Base-by-base conservation (phyloP, 1,284 basidiomycete genomes). In the Leccinum solheimii region DNA sequence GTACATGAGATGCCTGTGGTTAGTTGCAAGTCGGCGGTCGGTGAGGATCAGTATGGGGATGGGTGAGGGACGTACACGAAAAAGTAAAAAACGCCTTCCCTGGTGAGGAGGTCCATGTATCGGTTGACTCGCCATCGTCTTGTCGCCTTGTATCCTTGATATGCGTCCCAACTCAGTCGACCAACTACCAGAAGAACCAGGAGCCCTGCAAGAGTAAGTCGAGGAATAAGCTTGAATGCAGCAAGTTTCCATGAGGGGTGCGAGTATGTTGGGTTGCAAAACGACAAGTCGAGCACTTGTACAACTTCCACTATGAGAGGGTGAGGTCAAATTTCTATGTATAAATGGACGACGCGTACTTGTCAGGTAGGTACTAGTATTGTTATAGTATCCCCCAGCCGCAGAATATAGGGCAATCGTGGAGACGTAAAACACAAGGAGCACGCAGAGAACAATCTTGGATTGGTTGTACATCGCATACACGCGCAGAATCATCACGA, bases 401-500 rank as follows among this genome's bases (percentile, higher is more conserved):
- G 55, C 2, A 8, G 21, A 13, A 21, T 59, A 68, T 11, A 68
- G 6, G 34, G 58, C 5, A 5, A 71, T 27, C 14, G 59, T 62
- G 6, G 53, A 13, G 2, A 11, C 34, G 40, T 61, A 72, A 45
- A 63, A n/a, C 32, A 57, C 34, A 13, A 72, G 60, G 5, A 69
- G 67, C 16, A 61, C 21, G 6, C 60, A 57, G 14, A 69, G 36
- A 21, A 71, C 30, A 11, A 57, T 34, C 65, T 11, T 69, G 26
- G 65, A 68, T 58, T 48, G 56, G 34, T 55, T 30, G 58, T 72
- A 72, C 60, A 72, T 61, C 14, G 70, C 65, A 34, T 72, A 71
- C 14, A 71, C 57, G 2, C 70, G 67, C 9, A 69, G 38, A 49
- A 69, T 69, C 68, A 72, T 69, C 34, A 72, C 60, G 10, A 68